A percentile compares a stretch with the other conserved stretches of the same genome.
Evolutionary conservation across 139 green algal species (phyloP).

Genomic region (Nannochloris sp.): DNA sequence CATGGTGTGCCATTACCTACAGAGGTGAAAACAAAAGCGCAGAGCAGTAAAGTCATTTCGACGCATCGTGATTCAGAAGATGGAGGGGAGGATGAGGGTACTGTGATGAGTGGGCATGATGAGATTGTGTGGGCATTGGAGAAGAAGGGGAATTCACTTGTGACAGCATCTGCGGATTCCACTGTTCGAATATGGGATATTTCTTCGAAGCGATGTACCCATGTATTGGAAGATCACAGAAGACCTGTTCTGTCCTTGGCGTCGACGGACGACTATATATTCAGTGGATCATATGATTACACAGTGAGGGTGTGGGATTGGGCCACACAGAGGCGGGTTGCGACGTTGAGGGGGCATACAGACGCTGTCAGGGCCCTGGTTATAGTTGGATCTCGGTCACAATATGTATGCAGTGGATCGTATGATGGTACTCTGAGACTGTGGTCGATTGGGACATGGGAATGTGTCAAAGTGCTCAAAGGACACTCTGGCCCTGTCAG

Average conservation of each 20-base stretch:
- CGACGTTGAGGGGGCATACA: slow-evolving; percentile 72
- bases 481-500: slow-evolving; percentile 80
- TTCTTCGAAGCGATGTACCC: slow-evolving; percentile 29
- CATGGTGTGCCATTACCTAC: slow-evolving; percentile 39
- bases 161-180: slow-evolving; percentile 83
- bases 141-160: slow-evolving; percentile 53
- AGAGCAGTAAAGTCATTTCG: neutral
- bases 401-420: slow-evolving; percentile 59
- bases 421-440: slow-evolving; percentile 72
- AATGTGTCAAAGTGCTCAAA: slow-evolving; percentile 57
- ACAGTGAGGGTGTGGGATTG: slow-evolving; percentile 83
- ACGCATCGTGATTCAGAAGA: slow-evolving; percentile 6
- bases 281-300: slow-evolving; percentile 88
- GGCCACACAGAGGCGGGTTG: slow-evolving; percentile 52
- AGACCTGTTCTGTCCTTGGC: slow-evolving; percentile 85
- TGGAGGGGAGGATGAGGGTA: slow-evolving; percentile 17
- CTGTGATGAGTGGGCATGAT: slow-evolving; percentile 82
- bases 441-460: slow-evolving; percentile 70
- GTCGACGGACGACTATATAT: slow-evolving; percentile 61
- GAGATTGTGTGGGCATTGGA: slow-evolving; percentile 94
- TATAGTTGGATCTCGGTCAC: slow-evolving; percentile 31
- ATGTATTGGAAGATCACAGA: slow-evolving; percentile 84
- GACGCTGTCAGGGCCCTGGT: slow-evolving; percentile 80
- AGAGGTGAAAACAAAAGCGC: slow-evolving; percentile 37
- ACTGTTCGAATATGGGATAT: slow-evolving; percentile 88